phyloP scores from a whole-genome alignment of 2,329 filamentous ascomycete genomes.

The Zelopaecilomyces penicillatus region DNA sequence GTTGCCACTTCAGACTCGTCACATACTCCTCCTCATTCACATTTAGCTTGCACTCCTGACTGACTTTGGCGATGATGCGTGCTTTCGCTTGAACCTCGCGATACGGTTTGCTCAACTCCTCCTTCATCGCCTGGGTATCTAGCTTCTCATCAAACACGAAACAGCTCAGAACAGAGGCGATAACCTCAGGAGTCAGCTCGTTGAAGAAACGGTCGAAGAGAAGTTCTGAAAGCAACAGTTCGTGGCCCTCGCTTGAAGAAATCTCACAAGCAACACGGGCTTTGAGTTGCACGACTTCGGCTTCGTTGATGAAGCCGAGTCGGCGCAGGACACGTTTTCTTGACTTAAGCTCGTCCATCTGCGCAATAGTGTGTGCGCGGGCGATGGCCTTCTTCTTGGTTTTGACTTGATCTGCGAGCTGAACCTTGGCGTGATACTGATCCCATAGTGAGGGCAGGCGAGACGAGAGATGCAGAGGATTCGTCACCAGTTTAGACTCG shows the following conservation, averaged over 20 bases:
- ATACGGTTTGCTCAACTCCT: constrained; percentile 79
- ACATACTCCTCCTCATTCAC: constrained; percentile 95
- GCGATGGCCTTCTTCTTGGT: constrained; percentile 78
- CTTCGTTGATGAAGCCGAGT: constrained; percentile 90
- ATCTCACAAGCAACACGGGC: constrained; percentile 97
- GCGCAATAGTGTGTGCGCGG: constrained; percentile 77
- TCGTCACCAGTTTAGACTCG: constrained; percentile 79
- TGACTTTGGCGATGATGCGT: constrained; percentile 82
- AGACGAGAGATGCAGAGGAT: constrained; percentile 86
- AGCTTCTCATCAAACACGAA: constrained; percentile 98
- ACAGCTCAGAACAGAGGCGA: constrained; percentile 77
- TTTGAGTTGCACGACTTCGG: constrained; percentile 92
- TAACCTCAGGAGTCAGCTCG: constrained; percentile 79
- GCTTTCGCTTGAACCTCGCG: constrained; percentile 83
- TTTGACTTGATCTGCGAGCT: constrained; percentile 71
- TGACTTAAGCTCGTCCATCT: constrained; percentile 92
- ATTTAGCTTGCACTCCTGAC: constrained; percentile 84
- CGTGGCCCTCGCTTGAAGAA: constrained; percentile 81
- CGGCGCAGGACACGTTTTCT: constrained; percentile 91
- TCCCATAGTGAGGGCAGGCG: constrained; percentile 77
- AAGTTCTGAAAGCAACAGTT: constrained; percentile 84
- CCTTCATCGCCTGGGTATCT: constrained; percentile 66
- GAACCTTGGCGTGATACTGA: constrained; percentile 75
- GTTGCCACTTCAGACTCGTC: constrained; percentile 79
- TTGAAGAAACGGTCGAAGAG: constrained; percentile 99